Base-by-base conservation (phyloP, 257 asterid genomes). In the Dorcoceras hygrometricum region DNA sequence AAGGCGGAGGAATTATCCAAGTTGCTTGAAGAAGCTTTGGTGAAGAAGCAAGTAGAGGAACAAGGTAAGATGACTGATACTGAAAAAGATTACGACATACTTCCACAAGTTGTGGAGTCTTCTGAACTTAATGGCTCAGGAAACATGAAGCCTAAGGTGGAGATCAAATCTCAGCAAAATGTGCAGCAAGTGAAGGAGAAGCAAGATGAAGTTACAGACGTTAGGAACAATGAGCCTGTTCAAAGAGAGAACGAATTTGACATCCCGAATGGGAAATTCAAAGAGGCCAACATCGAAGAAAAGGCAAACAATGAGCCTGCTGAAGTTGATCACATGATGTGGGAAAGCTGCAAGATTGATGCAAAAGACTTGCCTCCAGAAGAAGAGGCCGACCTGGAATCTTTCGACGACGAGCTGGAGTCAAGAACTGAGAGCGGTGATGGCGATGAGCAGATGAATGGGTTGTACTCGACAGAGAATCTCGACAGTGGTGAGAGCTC, bases 271-370 rank as follows among this genome's bases (percentile, higher is more conserved):
- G 89, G 77, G 56, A 72, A 78, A 32, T 43, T 73, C 19, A 81
- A 81, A 82, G 80, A 66, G 19, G 12, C 51, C 51, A 43, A 43
- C 51, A 43, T 43, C 51, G 1, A 43, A 43, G 51, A 12, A 43
- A 43, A 3, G 51, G 19, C 51, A 31, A 75, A 69, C 34, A 76
- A 71, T 18, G 86, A 80, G 18, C 69, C 81, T 9, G 63, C 76
- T 19, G 95, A 86, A 63, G 91, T 72, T 53, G 94, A 83, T 70
- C 73, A 82, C 62, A 86, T 90, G 71, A 85, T 74, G 87, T 88
- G 91, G 97, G 95, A 90, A 66, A 86, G 88, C 84, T 94, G 96
- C 87, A 88, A 84, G 82, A 82, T 88, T 59, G 96, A 84, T 54
- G 96, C 84, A 68, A 90, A 84, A 56, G 96, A 85, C 76, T 85